Base-by-base conservation (phyloP, 257 asterid species). In the Ajuga chamaepitys region DNA sequence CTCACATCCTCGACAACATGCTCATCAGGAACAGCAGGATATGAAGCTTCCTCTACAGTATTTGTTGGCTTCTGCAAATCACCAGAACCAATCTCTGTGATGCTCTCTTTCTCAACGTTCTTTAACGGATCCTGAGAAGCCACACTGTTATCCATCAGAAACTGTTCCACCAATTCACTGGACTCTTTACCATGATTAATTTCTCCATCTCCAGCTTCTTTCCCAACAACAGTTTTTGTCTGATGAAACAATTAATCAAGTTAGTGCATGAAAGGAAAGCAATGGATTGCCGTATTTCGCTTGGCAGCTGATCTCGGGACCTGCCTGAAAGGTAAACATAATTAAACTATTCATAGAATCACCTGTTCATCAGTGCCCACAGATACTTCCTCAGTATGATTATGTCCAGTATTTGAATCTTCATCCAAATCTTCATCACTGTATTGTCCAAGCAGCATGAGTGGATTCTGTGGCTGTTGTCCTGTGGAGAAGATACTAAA, bases 401-500 rank as follows among this genome's bases (percentile, higher is more conserved):
- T 26, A 12, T 60, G 53, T 44, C 62, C 81, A 37, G 70, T 88
- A 61, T 77, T 77, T 52, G 88, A 73, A 38, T 54, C 89, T 16
- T 71, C 88, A 35, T 93, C 96, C 80, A 73, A 63, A 53, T 93
- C 99, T 41, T 93, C 97, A 80, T 93, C 99, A 62, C 97, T 89
- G 74, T 93, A 93, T 71, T 93, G 99, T 71, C 77, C 99, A 58
- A 93, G 96, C 75, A 93, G 84, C 67, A 81, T 70, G 58, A 93
- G 84, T 61, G 99, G 96, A 78, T 93, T 89, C 72, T 76, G 88
- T 42, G 74, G 75, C 73, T 68, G 77, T 75, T 74, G 71, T 54
- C 95, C 99, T 93, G 95, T 30, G 46, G 47, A 72, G 70, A 70
- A 72, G 44, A 80, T 45, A 71, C 73, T 70, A 66, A 63, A 69